Base-by-base conservation (phyloP, 345 rosid species). In the Cochlearia excelsa region DNA sequence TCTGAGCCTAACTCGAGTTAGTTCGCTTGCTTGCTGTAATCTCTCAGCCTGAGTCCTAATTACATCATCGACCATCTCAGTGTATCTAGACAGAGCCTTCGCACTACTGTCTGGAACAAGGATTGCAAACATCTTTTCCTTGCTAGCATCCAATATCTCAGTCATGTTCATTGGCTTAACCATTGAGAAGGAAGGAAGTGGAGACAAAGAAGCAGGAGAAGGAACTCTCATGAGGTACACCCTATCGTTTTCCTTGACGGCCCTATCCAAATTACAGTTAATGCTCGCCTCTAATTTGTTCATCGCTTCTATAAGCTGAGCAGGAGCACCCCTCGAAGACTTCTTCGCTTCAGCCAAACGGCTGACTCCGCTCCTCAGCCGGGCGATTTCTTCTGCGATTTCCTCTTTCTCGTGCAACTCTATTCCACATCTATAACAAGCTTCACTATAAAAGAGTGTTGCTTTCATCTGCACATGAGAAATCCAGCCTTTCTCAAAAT, bases 171-270 rank as follows among this genome's bases (percentile, higher is more conserved):
- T 77, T 10, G 95, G 71, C 82, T 93, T 93, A 42, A 93, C 99
- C 99, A 93, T 74, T 6, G 99, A 83, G 73, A 93, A 87, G 44
- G 92, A 81, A 45, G 95, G 85, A 51, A 93, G 81, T 53, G 86
- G 79, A 33, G 92, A 67, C 42, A 93, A 80, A 55, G 94, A 81
- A 84, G 89, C 70, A 4, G 86, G 88, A 30, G 90, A 56, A 63
- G 99, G 97, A 78, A 93, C 83, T 75, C 99, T 87, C 97, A 89
- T 93, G 56, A 93, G 87, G 71, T 93, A 93, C 63, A 93, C 99
- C 72, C 99, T 82, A 50, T 93, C 95, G 80, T 93, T 93, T 78
- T 93, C 99, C 82, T 93, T 93, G 56, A 85, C 70, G 34, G 99
- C 99, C 74, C 97, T 87, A 47, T 93, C 97, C 44, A 89, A 76